These are phyloP conservation scores for Fusarium sp. DNA, from an alignment of 2,329 filamentous ascomycete genomes.

Conservation along the genomic window DNA sequence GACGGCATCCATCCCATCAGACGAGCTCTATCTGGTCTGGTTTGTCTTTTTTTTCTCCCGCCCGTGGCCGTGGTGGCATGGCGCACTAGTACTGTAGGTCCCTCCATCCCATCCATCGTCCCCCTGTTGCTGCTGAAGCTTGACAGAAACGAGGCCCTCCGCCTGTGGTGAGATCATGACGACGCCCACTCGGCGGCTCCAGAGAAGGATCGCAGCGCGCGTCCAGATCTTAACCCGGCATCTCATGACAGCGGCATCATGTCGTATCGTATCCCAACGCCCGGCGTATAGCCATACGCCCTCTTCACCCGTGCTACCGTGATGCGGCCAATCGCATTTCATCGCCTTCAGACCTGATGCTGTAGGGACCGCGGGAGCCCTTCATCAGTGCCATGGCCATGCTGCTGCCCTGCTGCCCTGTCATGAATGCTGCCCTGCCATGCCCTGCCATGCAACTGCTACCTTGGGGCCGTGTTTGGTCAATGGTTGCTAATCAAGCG, in stretches of 20 bases:
- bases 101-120: neutral
- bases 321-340: constrained; percentile 32
- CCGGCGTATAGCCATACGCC: constrained; percentile 12
- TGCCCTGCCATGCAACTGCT: constrained; percentile 1
- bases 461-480: constrained; percentile 22
- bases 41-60: neutral
- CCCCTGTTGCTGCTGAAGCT: neutral
- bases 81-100: neutral
- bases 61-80: neutral
- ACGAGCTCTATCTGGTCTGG: constrained; percentile 7
- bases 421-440: neutral
- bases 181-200: constrained; percentile 2
- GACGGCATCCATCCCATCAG: neutral
- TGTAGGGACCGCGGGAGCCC: neutral
- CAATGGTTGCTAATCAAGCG: constrained; percentile 42
- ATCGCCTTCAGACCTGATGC: constrained; percentile 7
- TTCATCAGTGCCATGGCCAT: neutral
- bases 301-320: constrained; percentile 16
- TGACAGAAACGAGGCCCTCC: constrained; percentile 33
- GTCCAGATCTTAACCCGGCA: constrained; percentile 17
- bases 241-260: constrained; percentile 34
- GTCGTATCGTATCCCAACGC: constrained; percentile 20
- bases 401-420: neutral
- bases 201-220: constrained; percentile 20
- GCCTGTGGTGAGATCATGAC: constrained; percentile 25